Evolutionary conservation across 2,329 filamentous ascomycete species (phyloP).

Genomic region (Sporothrix dimorphospora): DNA sequence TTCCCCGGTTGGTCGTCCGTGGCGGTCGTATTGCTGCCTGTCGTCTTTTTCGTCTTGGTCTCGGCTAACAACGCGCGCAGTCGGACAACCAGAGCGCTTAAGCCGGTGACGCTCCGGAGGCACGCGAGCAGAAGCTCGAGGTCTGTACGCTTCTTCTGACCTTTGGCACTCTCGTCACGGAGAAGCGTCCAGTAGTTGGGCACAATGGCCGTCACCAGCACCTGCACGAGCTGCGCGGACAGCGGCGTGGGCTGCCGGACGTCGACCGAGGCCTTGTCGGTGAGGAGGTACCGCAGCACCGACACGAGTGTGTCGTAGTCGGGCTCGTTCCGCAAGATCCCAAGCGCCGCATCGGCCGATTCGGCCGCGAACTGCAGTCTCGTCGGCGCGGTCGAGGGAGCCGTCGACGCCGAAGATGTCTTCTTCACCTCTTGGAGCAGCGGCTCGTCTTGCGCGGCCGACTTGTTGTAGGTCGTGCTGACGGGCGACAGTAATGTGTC

Average conservation of each 20-base stretch:
- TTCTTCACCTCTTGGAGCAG: slow-evolving; percentile 45
- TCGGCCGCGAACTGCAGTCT: slow-evolving; percentile 27
- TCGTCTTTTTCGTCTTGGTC: slow-evolving; percentile 44
- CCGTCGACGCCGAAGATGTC: not conserved
- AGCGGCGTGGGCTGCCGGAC: slow-evolving; percentile 66
- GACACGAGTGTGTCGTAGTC: slow-evolving; percentile 59
- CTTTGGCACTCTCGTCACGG: slow-evolving; percentile 46
- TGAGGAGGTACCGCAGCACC: slow-evolving; percentile 56
- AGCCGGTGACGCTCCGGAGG: slow-evolving; percentile 72
- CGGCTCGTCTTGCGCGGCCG: slow-evolving; percentile 44
- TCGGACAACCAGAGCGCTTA: slow-evolving; percentile 76
- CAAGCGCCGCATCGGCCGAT: slow-evolving; percentile 58
- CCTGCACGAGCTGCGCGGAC: slow-evolving; percentile 74
- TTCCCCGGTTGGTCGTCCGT: slow-evolving; percentile 35
- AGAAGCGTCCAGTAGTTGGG: slow-evolving; percentile 81
- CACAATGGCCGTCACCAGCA: slow-evolving; percentile 72
- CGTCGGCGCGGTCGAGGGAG: not conserved
- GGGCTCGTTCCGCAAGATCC: slow-evolving; percentile 64
- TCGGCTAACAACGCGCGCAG: slow-evolving; percentile 64
- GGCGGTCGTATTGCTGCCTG: slow-evolving; percentile 40
- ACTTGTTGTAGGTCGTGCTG: slow-evolving; percentile 54
- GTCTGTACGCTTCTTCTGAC: slow-evolving; percentile 39
- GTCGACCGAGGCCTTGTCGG: slow-evolving; percentile 42
- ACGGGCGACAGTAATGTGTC: slow-evolving; percentile 59
- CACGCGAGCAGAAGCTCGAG: slow-evolving; percentile 61